These are phyloP conservation scores for Helminthosporium solani DNA, from an alignment of 2,329 filamentous ascomycete species.

Conservation along the genomic window DNA sequence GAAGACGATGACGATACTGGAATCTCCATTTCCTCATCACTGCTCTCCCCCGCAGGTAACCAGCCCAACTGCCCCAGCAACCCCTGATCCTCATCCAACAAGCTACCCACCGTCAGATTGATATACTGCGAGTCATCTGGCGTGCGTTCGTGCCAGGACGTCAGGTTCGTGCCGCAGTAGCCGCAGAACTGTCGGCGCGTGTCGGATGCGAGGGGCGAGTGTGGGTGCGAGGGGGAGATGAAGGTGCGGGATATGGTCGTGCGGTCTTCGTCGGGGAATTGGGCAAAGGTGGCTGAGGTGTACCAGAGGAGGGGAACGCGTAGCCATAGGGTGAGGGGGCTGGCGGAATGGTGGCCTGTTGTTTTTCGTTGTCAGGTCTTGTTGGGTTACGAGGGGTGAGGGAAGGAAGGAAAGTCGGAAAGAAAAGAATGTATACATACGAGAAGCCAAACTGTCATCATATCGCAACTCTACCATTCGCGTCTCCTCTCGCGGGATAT, in stretches of 20 bases:
- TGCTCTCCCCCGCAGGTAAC: slow-evolving; percentile 52
- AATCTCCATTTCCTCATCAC: slow-evolving; percentile 25
- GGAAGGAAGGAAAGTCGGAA: neutral
- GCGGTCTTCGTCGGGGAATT: slow-evolving; percentile 71
- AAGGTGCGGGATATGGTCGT: slow-evolving; percentile 49
- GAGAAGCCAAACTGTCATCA: slow-evolving; percentile 66
- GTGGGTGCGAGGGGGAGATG: too few species aligned
- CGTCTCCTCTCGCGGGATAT: slow-evolving; percentile 64
- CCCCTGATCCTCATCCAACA: slow-evolving; percentile 69
- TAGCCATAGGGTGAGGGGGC: slow-evolving; percentile 77
- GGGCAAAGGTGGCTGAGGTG: slow-evolving; percentile 70
- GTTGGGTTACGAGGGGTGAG: neutral
- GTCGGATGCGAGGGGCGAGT: slow-evolving; percentile 48
- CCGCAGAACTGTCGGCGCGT: slow-evolving; percentile 82
- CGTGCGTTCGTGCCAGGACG: slow-evolving; percentile 78
- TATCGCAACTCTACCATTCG: slow-evolving; percentile 65
- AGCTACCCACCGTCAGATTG: slow-evolving; percentile 75
- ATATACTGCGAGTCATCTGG: slow-evolving; percentile 73
- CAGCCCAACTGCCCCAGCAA: slow-evolving; percentile 73
- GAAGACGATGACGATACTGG: slow-evolving; percentile 18
- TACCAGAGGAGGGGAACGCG: slow-evolving; percentile 82
- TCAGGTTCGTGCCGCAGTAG: slow-evolving; percentile 83
- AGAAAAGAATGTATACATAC: slow-evolving; percentile 56
- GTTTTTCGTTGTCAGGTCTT: slow-evolving; percentile 9
- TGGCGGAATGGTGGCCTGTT: slow-evolving; percentile 64